phyloP scores from a whole-genome alignment of 1,284 basidiomycete species.

The Trametes polyzona region DNA sequence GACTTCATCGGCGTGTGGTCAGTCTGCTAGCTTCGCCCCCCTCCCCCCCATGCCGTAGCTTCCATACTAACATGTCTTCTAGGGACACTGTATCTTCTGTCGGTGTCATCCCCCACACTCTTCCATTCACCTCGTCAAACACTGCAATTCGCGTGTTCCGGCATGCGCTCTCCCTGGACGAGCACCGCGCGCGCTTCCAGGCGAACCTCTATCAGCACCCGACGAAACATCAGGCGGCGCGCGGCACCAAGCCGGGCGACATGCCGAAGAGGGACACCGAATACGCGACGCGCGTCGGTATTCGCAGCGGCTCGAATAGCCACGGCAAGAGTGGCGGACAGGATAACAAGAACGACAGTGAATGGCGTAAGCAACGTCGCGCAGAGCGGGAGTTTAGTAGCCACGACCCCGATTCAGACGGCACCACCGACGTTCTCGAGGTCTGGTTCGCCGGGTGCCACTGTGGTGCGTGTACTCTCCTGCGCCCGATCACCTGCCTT shows the following conservation, averaged over 20 bases:
- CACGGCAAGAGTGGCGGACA: neutral
- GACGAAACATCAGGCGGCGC: constrained; percentile 25
- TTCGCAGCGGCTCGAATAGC: neutral
- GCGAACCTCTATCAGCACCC: constrained; percentile 44
- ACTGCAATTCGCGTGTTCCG: constrained; percentile 62
- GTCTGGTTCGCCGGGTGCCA: constrained; percentile 61
- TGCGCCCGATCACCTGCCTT: too few relatives aligned
- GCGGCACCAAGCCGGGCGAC: constrained; percentile 49
- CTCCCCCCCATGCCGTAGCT: neutral
- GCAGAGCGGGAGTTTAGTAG: constrained; percentile 25
- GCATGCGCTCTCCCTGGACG: constrained; percentile 71
- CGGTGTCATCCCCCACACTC: constrained; percentile 46
- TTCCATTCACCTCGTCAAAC: constrained; percentile 64
- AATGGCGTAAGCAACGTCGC: constrained; percentile 1
- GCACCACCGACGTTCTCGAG: constrained; percentile 51
- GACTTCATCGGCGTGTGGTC: constrained; percentile 60
- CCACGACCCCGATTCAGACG: constrained; percentile 19
- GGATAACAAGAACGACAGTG: neutral
- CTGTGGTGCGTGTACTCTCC: constrained; percentile 53
- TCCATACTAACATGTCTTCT: neutral
- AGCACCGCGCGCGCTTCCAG: constrained; percentile 67
- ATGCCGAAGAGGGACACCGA: constrained; percentile 41
- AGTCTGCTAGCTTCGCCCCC: too few relatives aligned
- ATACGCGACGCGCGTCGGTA: constrained; percentile 18
- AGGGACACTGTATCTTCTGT: constrained; percentile 56